Percentiles rank a stretch among this genome's conserved stretches.
Conservation (phyloP, 305 asterid species). For the Petunia hybrid region DNA sequence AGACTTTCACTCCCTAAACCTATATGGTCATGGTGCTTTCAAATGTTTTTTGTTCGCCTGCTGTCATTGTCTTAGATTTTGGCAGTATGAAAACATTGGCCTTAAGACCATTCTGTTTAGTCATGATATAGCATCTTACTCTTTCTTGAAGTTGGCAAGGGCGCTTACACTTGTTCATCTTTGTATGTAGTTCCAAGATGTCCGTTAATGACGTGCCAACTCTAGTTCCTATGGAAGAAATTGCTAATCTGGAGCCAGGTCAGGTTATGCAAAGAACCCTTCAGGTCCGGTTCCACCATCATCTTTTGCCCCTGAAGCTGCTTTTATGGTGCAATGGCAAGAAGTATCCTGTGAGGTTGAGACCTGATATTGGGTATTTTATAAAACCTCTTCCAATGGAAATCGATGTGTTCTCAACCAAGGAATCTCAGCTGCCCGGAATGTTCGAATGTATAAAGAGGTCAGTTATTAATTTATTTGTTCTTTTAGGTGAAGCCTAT, state of each 20-base stretch:
- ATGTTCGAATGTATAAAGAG: constrained; percentile 87
- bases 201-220: constrained; percentile 59
- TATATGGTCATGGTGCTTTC: background rate
- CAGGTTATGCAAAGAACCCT: constrained; percentile 59
- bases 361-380: constrained; percentile 95
- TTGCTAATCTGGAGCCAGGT: constrained; percentile 68
- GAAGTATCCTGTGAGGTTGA: constrained; percentile 75
- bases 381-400: constrained; percentile 88
- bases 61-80: constrained; percentile 19
- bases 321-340: constrained; percentile 65
- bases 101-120: background rate
- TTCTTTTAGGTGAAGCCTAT: background rate
- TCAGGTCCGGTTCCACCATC: constrained; percentile 90
- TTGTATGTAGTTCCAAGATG: constrained; percentile 53
- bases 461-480: constrained; percentile 52
- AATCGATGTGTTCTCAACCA: constrained; percentile 60
- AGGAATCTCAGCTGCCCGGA: constrained; percentile 90
- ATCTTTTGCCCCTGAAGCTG: constrained; percentile 93
- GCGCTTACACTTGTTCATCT: constrained; percentile 35
- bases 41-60: background rate
- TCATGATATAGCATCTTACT: constrained; percentile 22
- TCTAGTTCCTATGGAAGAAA: constrained; percentile 77
- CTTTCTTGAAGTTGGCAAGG: constrained; percentile 24
- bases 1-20: too few species aligned
- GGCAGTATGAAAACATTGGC: background rate